phyloP scores from a whole-genome alignment of 108 stramenopile species.

The Nitzschia palea region DNA sequence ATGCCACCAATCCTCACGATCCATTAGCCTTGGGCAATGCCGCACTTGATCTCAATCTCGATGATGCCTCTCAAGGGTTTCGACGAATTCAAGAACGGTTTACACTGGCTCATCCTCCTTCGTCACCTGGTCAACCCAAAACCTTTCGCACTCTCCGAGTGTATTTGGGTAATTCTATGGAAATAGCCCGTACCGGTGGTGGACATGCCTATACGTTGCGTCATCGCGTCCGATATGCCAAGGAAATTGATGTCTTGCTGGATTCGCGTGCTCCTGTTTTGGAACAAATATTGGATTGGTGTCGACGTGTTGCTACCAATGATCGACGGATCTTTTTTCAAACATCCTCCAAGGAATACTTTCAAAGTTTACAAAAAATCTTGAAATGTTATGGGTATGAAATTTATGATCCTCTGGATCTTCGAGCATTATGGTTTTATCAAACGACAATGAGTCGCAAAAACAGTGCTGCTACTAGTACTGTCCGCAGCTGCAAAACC shows the following conservation, averaged over 20 bases:
- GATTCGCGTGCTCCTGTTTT: constrained; percentile 34
- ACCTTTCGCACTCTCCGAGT: constrained; percentile 25
- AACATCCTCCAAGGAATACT: constrained; percentile 16
- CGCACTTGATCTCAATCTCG: constrained; percentile 24
- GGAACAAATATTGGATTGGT: constrained; percentile 26
- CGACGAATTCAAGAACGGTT: constrained; percentile 17
- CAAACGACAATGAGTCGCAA: constrained; percentile 31
- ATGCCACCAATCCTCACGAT: constrained; percentile 28
- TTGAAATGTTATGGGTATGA: constrained; percentile 23
- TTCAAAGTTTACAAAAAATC: constrained; percentile 12
- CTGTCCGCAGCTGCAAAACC: constrained; percentile 14
- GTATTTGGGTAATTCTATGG: constrained; percentile 27
- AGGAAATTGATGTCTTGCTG: constrained; percentile 30
- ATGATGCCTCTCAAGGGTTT: constrained; percentile 31
- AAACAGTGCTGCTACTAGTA: no score
- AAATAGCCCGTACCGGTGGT: constrained; percentile 19
- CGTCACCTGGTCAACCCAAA: background rate
- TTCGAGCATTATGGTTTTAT: constrained; percentile 42
- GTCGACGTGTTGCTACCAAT: constrained; percentile 12
- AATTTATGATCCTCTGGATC: constrained; percentile 49
- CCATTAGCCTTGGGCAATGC: constrained; percentile 14
- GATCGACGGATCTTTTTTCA: constrained; percentile 17
- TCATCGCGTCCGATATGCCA: constrained; percentile 18
- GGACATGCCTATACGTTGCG: constrained; percentile 27
- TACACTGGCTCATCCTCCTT: background rate